Conservation (phyloP, 2,329 filamentous ascomycete species). For the Apiospora sp. region DNA sequence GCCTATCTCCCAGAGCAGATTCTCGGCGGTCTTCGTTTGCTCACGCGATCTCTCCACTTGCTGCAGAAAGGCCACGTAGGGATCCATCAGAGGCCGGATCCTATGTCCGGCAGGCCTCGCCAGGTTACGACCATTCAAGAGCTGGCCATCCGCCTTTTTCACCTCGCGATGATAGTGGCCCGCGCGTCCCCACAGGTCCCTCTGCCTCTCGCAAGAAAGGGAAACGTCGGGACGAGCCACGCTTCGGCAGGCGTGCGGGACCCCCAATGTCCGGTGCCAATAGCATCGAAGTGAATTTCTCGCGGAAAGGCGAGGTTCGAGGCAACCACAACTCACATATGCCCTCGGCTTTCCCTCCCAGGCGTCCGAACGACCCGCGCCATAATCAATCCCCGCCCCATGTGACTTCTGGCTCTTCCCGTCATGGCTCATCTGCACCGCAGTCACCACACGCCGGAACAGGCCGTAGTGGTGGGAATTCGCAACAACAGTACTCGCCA, state of each 20-base stretch:
- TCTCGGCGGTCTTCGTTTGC: conserved; percentile 43
- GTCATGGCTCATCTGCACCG: conserved; percentile 66
- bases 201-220: conserved; percentile 45
- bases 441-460: conserved; percentile 65
- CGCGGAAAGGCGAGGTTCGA: conserved; percentile 45
- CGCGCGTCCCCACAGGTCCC: conserved; percentile 31
- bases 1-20: conserved; percentile 38
- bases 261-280: conserved; percentile 55
- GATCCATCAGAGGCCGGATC: conserved; percentile 37
- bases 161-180: conserved; percentile 36
- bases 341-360: conserved; percentile 46
- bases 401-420: conserved; percentile 57
- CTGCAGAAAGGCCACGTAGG: conserved; percentile 33
- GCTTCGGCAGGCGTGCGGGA: conserved; percentile 44
- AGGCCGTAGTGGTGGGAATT: conserved; percentile 59
- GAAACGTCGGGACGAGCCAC: conserved; percentile 49
- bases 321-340: conserved; percentile 47
- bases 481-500: conserved; percentile 53
- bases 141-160: conserved; percentile 38
- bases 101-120: conserved; percentile 38
- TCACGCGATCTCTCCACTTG: conserved; percentile 40
- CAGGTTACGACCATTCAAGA: conserved; percentile 35
- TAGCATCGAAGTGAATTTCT: conserved; percentile 60
- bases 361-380: conserved; percentile 48
- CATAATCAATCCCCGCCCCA: conserved; percentile 63